phyloP scores from a whole-genome alignment of 2,329 filamentous ascomycete species.

The Alternaria incomplexa region DNA sequence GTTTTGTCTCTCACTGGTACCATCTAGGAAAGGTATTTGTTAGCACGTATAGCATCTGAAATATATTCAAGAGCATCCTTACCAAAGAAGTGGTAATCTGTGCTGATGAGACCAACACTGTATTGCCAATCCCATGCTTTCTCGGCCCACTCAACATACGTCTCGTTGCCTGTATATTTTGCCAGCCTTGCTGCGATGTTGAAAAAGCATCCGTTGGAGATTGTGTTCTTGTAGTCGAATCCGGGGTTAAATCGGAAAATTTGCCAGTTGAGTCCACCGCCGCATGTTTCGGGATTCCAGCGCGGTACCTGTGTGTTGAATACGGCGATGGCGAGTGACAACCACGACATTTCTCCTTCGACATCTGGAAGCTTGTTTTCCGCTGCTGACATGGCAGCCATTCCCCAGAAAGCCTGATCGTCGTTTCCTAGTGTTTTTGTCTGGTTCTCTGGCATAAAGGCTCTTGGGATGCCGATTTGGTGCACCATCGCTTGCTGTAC shows the following conservation, averaged over 20 bases:
- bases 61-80: neutral
- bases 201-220: slow-evolving; percentile 80
- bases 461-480: slow-evolving; percentile 69
- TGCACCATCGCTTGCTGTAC: slow-evolving; percentile 65
- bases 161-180: slow-evolving; percentile 66
- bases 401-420: slow-evolving; percentile 74
- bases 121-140: slow-evolving; percentile 64
- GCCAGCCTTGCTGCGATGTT: slow-evolving; percentile 76
- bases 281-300: slow-evolving; percentile 71
- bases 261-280: slow-evolving; percentile 73
- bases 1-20: slow-evolving; percentile 51
- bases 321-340: slow-evolving; percentile 70
- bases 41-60: neutral
- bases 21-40: slow-evolving; percentile 27
- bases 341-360: slow-evolving; percentile 60
- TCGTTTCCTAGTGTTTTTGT: slow-evolving; percentile 69
- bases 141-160: slow-evolving; percentile 63
- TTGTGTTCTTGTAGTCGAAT: slow-evolving; percentile 78
- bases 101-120: slow-evolving; percentile 56
- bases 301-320: slow-evolving; percentile 72
- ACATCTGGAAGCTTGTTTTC: slow-evolving; percentile 65
- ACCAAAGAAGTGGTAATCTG: slow-evolving; percentile 51
- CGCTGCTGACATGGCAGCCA: slow-evolving; percentile 68
- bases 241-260: slow-evolving; percentile 77
- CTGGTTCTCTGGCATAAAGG: slow-evolving; percentile 79